phyloP scores from a whole-genome alignment of 305 asterid species.

The Fraxinus angustifolia region DNA sequence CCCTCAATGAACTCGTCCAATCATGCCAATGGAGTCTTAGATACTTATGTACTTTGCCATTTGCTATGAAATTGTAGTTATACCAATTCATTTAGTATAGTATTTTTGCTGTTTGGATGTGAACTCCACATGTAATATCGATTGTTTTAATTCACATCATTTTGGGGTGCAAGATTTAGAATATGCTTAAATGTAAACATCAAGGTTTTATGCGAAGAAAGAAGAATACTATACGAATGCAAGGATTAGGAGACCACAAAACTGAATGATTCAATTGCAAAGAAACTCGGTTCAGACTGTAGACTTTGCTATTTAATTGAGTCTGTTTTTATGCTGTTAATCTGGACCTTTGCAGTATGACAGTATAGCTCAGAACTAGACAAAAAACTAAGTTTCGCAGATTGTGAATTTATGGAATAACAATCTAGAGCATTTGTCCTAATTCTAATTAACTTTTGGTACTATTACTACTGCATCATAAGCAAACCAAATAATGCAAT shows the following conservation, averaged over 20 bases:
- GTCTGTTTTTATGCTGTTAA: not conserved
- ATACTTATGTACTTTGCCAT: not conserved
- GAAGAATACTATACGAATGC: not conserved
- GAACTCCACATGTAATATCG: not conserved
- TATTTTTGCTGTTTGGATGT: not conserved
- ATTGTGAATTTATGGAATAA: not conserved
- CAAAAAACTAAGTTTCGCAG: not conserved
- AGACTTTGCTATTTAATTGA: not conserved
- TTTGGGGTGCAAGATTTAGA: not conserved
- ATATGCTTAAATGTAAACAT: not conserved
- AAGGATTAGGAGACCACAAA: not conserved
- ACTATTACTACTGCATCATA: not conserved
- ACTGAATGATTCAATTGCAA: not conserved
- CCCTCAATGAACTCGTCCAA: not conserved
- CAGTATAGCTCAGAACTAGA: not conserved
- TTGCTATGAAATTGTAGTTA: too few species aligned
- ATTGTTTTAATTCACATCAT: not conserved
- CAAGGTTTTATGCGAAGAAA: not conserved
- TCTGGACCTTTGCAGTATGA: not conserved
- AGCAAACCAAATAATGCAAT: not conserved
- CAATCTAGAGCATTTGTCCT: not conserved
- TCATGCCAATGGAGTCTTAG: not conserved
- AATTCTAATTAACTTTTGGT: not conserved
- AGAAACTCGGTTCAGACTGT: not conserved
- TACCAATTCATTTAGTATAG: not conserved